Conservation (phyloP, 2,329 filamentous ascomycete species). For the Achaetomium macrosporum region DNA sequence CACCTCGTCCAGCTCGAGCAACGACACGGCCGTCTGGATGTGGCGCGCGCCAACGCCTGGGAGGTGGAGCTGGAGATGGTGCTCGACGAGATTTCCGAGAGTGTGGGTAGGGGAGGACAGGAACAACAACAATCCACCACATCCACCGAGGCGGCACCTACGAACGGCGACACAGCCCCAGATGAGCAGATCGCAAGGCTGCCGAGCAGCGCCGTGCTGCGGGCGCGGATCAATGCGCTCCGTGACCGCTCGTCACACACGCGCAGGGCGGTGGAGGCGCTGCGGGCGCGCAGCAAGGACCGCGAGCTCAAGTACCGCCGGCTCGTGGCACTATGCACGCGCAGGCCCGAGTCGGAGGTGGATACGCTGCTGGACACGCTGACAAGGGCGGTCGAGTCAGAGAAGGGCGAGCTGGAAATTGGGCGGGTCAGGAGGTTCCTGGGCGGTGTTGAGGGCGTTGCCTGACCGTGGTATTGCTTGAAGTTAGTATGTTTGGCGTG, state of each 20-base stretch:
- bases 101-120: constrained; percentile 32
- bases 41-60: constrained; percentile 45
- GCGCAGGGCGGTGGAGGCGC: constrained; percentile 58
- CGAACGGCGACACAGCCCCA: background rate
- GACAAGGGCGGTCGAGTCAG: constrained; percentile 83
- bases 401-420: constrained; percentile 69
- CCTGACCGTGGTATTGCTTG: constrained; percentile 9
- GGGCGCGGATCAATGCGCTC: constrained; percentile 65
- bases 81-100: constrained; percentile 33
- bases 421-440: constrained; percentile 73
- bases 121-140: constrained; percentile 7
- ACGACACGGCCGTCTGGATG: constrained; percentile 38
- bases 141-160: background rate
- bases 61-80: constrained; percentile 48
- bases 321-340: constrained; percentile 82
- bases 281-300: constrained; percentile 76
- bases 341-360: constrained; percentile 69
- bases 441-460: constrained; percentile 64
- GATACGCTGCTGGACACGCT: constrained; percentile 75
- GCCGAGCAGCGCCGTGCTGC: constrained; percentile 56
- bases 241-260: constrained; percentile 62
- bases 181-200: constrained; percentile 33
- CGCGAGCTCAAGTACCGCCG: constrained; percentile 82
- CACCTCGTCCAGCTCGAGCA: constrained; percentile 44
- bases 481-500: background rate